Evolutionary conservation across 352 stramenopile genomes (phyloP), one percentile per base, ranked within the genome.

Genomic region (Phytopythium kandeliae): DNA sequence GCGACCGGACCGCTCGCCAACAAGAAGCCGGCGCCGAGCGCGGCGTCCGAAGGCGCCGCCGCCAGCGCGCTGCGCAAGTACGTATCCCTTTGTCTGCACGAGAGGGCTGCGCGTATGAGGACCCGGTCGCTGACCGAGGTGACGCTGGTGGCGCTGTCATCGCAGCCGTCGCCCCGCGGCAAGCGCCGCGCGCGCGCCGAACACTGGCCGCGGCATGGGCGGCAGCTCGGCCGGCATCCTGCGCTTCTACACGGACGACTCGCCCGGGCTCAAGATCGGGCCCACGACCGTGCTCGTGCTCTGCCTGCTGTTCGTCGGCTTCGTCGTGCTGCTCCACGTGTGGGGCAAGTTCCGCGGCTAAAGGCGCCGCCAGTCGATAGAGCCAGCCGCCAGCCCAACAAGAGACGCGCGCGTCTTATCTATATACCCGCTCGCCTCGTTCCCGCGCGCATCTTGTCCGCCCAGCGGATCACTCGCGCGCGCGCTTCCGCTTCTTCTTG

Each of bases 221-320:
- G 85, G 70, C 57, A 92, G 69, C 71, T 76, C 59, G 60, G 89
- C 90, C 49, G 96, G 96, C 57, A 98, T 98, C 78, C 71, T 98
- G 64, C 90, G 95, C 71, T 98, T 98, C 75, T 98, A 98, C 74
- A 97, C 92, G 49, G 93, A 98, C 73, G 95, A 98, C 73, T 97
- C 92, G 55, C 93, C 95, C 21, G 94, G 95, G 51, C 74, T 98
- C 48, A 97, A 98, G 77, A 95, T 98, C 56, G 93, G 92, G 57
- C 95, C 95, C 35, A 98, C 92, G 43, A 97, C 91, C 19, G 93
- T 98, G 61, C 81, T 98, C 59, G 90, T 98, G 42, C 85, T 92
- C 50, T 97, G 86, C 62, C 77, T 98, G 54, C 84, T 91, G 51
- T 98, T 98, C 68, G 94, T 98, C 48, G 95, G 92, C 55, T 92